phyloP scores from a whole-genome alignment of 2,329 filamentous ascomycete species.

The Blastomyces parvus region DNA sequence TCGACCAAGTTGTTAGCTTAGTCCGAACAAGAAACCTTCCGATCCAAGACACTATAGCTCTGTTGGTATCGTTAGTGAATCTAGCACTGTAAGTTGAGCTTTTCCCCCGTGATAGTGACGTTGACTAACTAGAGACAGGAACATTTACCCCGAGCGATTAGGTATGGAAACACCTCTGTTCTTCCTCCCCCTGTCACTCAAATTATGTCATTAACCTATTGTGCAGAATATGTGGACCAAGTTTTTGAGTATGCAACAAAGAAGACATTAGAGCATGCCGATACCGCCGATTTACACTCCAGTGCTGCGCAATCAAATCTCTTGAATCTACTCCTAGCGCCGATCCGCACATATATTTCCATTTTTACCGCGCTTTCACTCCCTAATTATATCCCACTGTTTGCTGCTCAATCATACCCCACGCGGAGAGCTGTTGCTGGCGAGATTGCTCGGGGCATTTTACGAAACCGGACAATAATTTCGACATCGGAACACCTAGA shows the following conservation, averaged over 20 bases:
- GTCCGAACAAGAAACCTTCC: slow-evolving; percentile 84
- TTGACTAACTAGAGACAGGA: slow-evolving; percentile 39
- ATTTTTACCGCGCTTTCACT: slow-evolving; percentile 93
- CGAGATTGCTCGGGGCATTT: slow-evolving; percentile 72
- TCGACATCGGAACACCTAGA: slow-evolving; percentile 70
- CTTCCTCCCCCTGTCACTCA: not conserved
- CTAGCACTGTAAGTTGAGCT: slow-evolving; percentile 56
- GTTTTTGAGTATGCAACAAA: slow-evolving; percentile 78
- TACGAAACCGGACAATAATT: slow-evolving; percentile 73
- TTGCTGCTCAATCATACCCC: slow-evolving; percentile 85
- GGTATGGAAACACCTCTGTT: slow-evolving; percentile 19
- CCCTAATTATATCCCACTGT: slow-evolving; percentile 81
- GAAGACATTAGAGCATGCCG: slow-evolving; percentile 80
- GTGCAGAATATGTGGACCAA: slow-evolving; percentile 79
- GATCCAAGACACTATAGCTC: slow-evolving; percentile 87
- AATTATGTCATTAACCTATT: slow-evolving; percentile 11
- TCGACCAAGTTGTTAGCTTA: slow-evolving; percentile 86
- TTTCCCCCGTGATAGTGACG: not conserved
- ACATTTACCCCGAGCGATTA: slow-evolving; percentile 84
- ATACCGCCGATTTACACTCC: slow-evolving; percentile 91
- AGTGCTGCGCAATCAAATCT: slow-evolving; percentile 79
- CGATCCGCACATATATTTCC: slow-evolving; percentile 79
- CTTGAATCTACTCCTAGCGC: slow-evolving; percentile 79
- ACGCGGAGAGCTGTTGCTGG: slow-evolving; percentile 84
- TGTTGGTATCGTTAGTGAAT: slow-evolving; percentile 88